These are phyloP conservation scores for Ophiostoma sp. DNA, from an alignment of 2,329 filamentous ascomycete genomes.

Conservation along the genomic window DNA sequence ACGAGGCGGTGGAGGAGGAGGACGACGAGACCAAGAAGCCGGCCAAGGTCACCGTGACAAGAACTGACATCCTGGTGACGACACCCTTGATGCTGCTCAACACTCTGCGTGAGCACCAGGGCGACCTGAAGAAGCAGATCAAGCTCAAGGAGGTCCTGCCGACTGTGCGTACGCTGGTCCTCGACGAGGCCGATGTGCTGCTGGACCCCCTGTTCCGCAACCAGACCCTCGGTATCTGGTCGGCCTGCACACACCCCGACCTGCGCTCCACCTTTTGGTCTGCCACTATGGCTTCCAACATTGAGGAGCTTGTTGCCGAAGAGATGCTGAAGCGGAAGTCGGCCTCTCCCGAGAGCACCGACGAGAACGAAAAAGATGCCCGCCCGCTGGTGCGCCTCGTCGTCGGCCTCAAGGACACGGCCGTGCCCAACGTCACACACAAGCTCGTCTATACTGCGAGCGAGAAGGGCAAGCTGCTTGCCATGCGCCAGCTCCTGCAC, in stretches of 20 bases:
- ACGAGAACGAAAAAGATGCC: not conserved
- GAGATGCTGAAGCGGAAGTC: conserved; percentile 46
- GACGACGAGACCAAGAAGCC: conserved; percentile 12
- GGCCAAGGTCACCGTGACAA: conserved; percentile 44
- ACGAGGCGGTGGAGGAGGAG: conserved; percentile 35
- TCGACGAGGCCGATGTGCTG: conserved; percentile 94
- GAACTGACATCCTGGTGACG: conserved; percentile 73
- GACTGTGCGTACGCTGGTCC: conserved; percentile 65
- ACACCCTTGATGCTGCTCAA: conserved; percentile 76
- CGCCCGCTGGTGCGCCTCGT: conserved; percentile 72
- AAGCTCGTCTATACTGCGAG: conserved; percentile 85
- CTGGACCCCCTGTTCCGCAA: conserved; percentile 86
- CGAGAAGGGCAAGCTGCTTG: conserved; percentile 88
- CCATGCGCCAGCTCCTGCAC: conserved; percentile 81
- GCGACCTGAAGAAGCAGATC: conserved; percentile 31
- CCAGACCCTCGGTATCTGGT: conserved; percentile 81
- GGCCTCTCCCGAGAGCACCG: not conserved
- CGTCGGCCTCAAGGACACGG: conserved; percentile 93
- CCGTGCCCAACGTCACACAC: conserved; percentile 87
- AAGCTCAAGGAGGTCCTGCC: conserved; percentile 47
- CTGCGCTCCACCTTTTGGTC: conserved; percentile 84
- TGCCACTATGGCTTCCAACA: conserved; percentile 90
- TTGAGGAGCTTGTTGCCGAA: conserved; percentile 71
- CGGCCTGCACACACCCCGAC: conserved; percentile 63
- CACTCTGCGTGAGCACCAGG: conserved; percentile 49